Percentiles rank a stretch among this genome's conserved stretches.
These are phyloP conservation scores for Sporothrix dimorphospora DNA, from an alignment of 2,329 filamentous ascomycete species.

Conservation along the genomic window DNA sequence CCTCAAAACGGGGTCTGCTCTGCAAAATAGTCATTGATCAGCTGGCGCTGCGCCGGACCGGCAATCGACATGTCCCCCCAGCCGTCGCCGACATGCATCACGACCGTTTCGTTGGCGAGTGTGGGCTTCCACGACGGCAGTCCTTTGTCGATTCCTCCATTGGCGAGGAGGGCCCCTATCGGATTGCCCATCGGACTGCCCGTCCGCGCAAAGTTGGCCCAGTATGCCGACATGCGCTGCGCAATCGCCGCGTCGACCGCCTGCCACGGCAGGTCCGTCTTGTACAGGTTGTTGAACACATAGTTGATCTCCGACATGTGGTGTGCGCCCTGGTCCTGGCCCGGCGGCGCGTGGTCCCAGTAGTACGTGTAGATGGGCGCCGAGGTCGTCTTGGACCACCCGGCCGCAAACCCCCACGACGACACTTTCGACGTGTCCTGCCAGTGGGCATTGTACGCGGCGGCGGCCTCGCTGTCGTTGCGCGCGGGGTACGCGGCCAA, in stretches of 20 bases:
- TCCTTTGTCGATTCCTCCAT: background rate
- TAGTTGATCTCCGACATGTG: constrained; percentile 16
- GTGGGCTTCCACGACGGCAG: background rate
- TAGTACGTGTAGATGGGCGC: constrained; percentile 3
- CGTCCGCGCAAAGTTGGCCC: constrained; percentile 15
- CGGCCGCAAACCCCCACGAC: background rate
- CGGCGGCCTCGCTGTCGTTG: constrained; percentile 4
- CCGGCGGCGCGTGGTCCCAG: constrained; percentile 14
- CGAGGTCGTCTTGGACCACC: background rate
- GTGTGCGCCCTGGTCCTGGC: background rate
- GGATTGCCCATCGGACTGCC: background rate
- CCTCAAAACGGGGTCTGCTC: background rate
- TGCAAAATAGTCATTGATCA: constrained; percentile 1
- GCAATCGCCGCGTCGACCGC: background rate
- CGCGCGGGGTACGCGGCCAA: background rate
- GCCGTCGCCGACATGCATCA: constrained; percentile 16
- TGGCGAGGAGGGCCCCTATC: too few relatives aligned
- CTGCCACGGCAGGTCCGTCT: background rate
- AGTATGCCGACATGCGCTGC: background rate
- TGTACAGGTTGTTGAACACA: constrained; percentile 3
- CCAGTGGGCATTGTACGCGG: constrained; percentile 3
- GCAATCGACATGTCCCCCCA: background rate
- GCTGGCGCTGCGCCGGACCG: background rate
- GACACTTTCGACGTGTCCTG: background rate
- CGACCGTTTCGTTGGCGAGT: background rate